These are phyloP conservation scores for Dactylellina cionopaga DNA, from an alignment of 2,329 filamentous ascomycete genomes.

Conservation along the genomic window DNA sequence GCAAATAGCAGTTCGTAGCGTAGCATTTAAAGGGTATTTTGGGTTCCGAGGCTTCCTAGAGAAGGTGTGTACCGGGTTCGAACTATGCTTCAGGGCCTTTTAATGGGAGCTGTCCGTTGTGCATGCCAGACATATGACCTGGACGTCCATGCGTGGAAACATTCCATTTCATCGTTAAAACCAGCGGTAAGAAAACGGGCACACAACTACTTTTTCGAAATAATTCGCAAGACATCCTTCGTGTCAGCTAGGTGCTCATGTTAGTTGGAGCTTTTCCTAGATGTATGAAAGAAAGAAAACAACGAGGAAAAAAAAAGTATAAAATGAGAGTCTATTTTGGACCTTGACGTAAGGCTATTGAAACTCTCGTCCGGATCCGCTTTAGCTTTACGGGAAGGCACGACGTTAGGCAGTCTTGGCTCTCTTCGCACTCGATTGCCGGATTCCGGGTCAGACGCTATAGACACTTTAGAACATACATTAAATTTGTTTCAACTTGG, in stretches of 20 bases:
- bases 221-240: too few species aligned
- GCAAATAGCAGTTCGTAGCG: background rate
- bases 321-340: constrained; percentile 9
- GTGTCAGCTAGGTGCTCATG: too few species aligned
- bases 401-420: background rate
- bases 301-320: constrained; percentile 6
- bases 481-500: too few species aligned
- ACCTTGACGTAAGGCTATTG: constrained; percentile 26
- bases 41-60: background rate
- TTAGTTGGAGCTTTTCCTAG: too few species aligned
- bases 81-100: constrained; percentile 19
- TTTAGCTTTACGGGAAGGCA: constrained; percentile 29
- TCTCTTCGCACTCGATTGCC: background rate
- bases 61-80: constrained; percentile 36
- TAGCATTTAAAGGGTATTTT: background rate
- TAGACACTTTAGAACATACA: too few species aligned
- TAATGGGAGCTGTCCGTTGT: too few species aligned
- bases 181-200: too few species aligned
- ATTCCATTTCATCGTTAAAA: too few species aligned
- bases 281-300: too few species aligned
- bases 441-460: too few species aligned
- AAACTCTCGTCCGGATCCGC: constrained; percentile 45
- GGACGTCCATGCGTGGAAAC: constrained; percentile 33
- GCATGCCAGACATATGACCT: constrained; percentile 41
- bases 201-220: too few species aligned